Evolutionary conservation across 129 eudicot species (phyloP).

Genomic region (Glebionis coronaria): DNA sequence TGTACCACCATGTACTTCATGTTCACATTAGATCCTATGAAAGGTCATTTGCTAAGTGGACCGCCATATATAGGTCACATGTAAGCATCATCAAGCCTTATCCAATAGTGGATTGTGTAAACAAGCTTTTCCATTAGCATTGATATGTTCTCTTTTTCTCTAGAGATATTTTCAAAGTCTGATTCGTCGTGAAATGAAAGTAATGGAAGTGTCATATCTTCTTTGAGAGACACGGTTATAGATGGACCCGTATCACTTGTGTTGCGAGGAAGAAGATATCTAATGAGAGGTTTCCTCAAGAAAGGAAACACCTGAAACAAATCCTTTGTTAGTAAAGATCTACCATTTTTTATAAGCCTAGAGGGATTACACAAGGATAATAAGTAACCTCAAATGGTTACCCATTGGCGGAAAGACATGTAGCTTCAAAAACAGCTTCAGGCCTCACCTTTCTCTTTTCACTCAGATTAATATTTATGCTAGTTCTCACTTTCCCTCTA

Average conservation of each 20-base stretch:
- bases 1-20: too few relatives aligned
- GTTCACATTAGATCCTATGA: too few relatives aligned
- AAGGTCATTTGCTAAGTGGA: too few relatives aligned
- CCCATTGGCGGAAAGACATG: too few relatives aligned
- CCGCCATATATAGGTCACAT: slow-evolving; percentile 94
- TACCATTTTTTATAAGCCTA: too few relatives aligned
- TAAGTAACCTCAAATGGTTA: too few relatives aligned
- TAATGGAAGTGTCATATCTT: slow-evolving; percentile 70
- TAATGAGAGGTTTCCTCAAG: slow-evolving; percentile 73
- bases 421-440: too few relatives aligned
- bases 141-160: slow-evolving; percentile 69
- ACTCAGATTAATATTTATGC: too few relatives aligned
- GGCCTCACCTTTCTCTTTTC: too few relatives aligned
- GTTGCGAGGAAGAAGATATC: slow-evolving; percentile 55
- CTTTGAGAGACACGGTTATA: slow-evolving; percentile 47
- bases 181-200: slow-evolving; percentile 81
- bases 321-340: background rate
- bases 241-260: slow-evolving; percentile 13
- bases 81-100: slow-evolving; percentile 78
- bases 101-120: slow-evolving; percentile 89
- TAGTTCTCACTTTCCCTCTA: too few relatives aligned
- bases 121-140: slow-evolving; percentile 85
- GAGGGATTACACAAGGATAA: too few relatives aligned
- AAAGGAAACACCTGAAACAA: slow-evolving; percentile 80
- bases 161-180: slow-evolving; percentile 48